Conservation (phyloP, 2,329 filamentous ascomycete genomes). For the Calonectria pseudoreteaudii region DNA sequence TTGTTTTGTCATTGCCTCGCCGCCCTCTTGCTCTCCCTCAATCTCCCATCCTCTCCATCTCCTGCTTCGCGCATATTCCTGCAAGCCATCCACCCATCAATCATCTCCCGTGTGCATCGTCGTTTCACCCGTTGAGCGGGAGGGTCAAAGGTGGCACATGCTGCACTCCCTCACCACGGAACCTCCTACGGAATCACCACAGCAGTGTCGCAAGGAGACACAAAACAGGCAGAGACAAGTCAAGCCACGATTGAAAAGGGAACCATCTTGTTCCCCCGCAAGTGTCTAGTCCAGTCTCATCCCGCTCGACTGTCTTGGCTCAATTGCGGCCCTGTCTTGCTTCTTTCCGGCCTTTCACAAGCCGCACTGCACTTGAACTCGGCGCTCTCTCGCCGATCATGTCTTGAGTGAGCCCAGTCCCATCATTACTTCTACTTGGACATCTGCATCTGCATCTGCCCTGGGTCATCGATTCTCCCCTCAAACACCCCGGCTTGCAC, state of each 20-base stretch:
- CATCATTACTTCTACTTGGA: slow-evolving; percentile 14
- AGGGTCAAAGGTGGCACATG: not conserved
- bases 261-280: not conserved
- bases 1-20: slow-evolving; percentile 1
- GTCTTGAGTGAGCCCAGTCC: slow-evolving; percentile 40
- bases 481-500: slow-evolving; percentile 18
- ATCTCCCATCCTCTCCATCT: not conserved
- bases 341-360: slow-evolving; percentile 7
- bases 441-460: slow-evolving; percentile 2
- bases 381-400: slow-evolving; percentile 36
- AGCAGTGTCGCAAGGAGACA: slow-evolving; percentile 6
- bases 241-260: slow-evolving; percentile 3
- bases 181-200: not conserved
- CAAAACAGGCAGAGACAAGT: not conserved
- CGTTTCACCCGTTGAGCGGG: slow-evolving; percentile 2
- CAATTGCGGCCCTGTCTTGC: slow-evolving; percentile 2
- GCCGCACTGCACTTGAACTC: slow-evolving; percentile 15
- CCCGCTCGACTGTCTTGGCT: slow-evolving; percentile 4
- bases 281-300: slow-evolving; percentile 14
- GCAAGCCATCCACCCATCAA: slow-evolving; percentile 8
- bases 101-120: slow-evolving; percentile 1
- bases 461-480: slow-evolving; percentile 12
- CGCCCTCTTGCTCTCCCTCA: not conserved
- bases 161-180: not conserved
- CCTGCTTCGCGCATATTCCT: slow-evolving; percentile 1